These are phyloP conservation scores for Acacia concinna DNA, from an alignment of 331 rosid genomes.

Conservation along the genomic window DNA sequence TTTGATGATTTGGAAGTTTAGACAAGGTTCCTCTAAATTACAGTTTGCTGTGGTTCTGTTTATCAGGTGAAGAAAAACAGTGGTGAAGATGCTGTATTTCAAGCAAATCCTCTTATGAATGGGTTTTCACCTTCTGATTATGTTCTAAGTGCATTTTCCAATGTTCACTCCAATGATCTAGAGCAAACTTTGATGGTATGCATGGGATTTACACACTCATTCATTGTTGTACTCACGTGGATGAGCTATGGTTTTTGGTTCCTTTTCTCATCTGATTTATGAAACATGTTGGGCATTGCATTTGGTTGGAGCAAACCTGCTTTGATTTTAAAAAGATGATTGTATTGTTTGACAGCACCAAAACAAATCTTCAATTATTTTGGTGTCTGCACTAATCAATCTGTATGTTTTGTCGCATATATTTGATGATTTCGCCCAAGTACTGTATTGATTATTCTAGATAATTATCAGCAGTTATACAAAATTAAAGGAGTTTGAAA, in stretches of 20 bases:
- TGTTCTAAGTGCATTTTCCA: slow-evolving; percentile 75
- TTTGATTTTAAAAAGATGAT: background rate
- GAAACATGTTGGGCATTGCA: background rate
- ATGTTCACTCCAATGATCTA: slow-evolving; percentile 76
- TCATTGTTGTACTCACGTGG: slow-evolving; percentile 5
- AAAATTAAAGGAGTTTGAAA: background rate
- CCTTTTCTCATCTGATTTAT: background rate
- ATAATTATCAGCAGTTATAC: background rate
- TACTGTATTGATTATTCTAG: background rate
- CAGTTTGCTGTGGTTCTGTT: slow-evolving; percentile 1
- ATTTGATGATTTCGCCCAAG: background rate
- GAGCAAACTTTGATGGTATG: slow-evolving; percentile 89
- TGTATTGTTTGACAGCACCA: background rate
- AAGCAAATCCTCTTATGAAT: slow-evolving; percentile 64
- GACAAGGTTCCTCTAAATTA: background rate
- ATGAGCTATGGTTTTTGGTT: background rate
- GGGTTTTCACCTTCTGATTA: slow-evolving; percentile 79
- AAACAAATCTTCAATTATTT: background rate
- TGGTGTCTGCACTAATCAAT: background rate
- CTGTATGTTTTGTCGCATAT: background rate
- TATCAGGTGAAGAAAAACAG: slow-evolving; percentile 68
- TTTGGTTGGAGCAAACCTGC: slow-evolving; percentile 1
- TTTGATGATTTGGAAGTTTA: slow-evolving; percentile 11
- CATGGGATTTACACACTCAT: slow-evolving; percentile 22
- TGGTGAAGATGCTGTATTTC: slow-evolving; percentile 49